Evolutionary conservation across 2,329 filamentous ascomycete genomes (phyloP), one percentile per base, ranked within the genome.

Genomic region (Talaromyces piceae): DNA sequence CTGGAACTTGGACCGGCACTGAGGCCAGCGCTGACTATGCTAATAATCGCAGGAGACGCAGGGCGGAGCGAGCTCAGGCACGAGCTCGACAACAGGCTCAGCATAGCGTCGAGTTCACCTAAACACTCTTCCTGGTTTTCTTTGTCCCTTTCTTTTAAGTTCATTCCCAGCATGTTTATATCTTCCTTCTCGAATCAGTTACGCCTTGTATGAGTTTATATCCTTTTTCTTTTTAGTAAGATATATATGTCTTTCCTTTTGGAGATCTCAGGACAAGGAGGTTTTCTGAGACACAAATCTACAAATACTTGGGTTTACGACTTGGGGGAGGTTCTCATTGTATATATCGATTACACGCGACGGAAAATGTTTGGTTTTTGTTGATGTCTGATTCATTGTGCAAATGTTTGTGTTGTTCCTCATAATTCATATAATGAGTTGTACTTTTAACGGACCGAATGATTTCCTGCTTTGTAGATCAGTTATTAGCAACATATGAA

Each of bases 1-100:
- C 69, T 4, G 64, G 65, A 54, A 73, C 72, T 39, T 72, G 63
- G 50, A 73, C 72, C 3, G 76, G 73, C 8, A 77, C 73, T 1
- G 75, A 76, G 52, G 69, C 71, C 18, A 73, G 73, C 56, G 67
- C 71, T 28, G 69, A 77, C 51, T 80, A 78, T 58, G 78, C 76
- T 1, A 77, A 72, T 53, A 80, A 80, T 58, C 69, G 78, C 45
- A 64, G 75, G 50, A 65, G 78, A 53, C 67, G 78, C 60, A 68
- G 78, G 49, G 78, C 77, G 13, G 77, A 81, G 60, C 64, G 78
- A 58, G 73, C 73, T 37, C 66, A 73, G 31, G 20, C 65, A 47
- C 66, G 73, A 55, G 75, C 76, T 47, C 68, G 73, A 61, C 71
- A 69, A 52, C 67, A 63, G 41, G 62, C 64, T 25, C 63, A 65